phyloP scores from a whole-genome alignment of 768 basidiomycete species.

The Plicaturopsis crispa region DNA sequence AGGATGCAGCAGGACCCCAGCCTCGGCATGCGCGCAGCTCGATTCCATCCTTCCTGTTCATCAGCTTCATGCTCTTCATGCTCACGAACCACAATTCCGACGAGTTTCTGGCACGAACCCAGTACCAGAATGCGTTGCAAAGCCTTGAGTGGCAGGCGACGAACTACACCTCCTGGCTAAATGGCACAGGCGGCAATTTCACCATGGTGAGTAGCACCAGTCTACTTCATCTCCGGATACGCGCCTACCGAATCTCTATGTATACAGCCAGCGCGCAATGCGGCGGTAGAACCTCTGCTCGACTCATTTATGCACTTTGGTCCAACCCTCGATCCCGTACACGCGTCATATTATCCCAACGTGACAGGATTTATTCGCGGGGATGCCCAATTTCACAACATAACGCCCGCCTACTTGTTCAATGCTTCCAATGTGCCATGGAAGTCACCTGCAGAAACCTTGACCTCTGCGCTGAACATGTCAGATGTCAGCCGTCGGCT shows the following conservation, averaged over 20 bases:
- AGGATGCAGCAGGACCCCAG: slow-evolving; percentile 17
- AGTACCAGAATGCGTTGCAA: slow-evolving; percentile 59
- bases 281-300: slow-evolving; percentile 37
- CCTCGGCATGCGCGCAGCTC: slow-evolving; percentile 46
- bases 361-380: slow-evolving; percentile 77
- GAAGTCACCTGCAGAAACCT: slow-evolving; percentile 40
- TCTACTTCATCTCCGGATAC: background rate
- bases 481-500: slow-evolving; percentile 39
- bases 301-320: slow-evolving; percentile 40
- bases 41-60: slow-evolving; percentile 66
- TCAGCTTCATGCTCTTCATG: slow-evolving; percentile 70
- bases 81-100: slow-evolving; percentile 70
- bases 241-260: slow-evolving; percentile 1
- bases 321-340: slow-evolving; percentile 31
- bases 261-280: slow-evolving; percentile 39
- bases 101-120: slow-evolving; percentile 53
- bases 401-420: slow-evolving; percentile 39
- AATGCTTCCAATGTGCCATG: slow-evolving; percentile 36
- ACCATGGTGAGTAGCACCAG: slow-evolving; percentile 39
- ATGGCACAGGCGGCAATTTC: slow-evolving; percentile 59
- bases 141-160: slow-evolving; percentile 50
- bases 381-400: slow-evolving; percentile 52
- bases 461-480: slow-evolving; percentile 41
- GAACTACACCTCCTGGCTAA: slow-evolving; percentile 75
- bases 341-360: slow-evolving; percentile 63